Percentiles rank a stretch among this genome's conserved stretches.
phyloP scores from a whole-genome alignment of 768 basidiomycete genomes.

The Asterophora parasitica region DNA sequence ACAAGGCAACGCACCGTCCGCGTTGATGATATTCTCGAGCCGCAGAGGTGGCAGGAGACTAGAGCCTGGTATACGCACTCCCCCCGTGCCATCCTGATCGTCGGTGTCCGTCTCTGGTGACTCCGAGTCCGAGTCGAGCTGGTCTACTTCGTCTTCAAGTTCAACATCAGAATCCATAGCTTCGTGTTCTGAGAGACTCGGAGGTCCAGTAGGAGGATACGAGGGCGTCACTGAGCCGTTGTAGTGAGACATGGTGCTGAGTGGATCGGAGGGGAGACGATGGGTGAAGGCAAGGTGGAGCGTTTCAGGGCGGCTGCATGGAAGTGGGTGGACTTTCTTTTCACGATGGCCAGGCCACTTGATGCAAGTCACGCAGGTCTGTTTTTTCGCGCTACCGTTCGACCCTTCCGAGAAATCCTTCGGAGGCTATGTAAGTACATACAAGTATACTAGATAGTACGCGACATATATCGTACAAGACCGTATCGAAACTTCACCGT shows the following conservation, averaged over 20 bases:
- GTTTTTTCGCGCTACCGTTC: slow-evolving; percentile 3
- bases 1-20: slow-evolving; percentile 51
- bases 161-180: slow-evolving; percentile 44
- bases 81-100: slow-evolving; percentile 22
- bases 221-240: not conserved
- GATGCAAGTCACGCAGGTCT: slow-evolving; percentile 7
- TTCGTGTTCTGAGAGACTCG: slow-evolving; percentile 8
- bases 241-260: slow-evolving; percentile 5
- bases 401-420: not conserved
- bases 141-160: slow-evolving; percentile 60
- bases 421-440: not conserved
- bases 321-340: slow-evolving; percentile 7
- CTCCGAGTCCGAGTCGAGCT: slow-evolving; percentile 56
- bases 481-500: not conserved
- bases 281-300: no score
- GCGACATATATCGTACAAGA: not conserved
- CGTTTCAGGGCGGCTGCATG: slow-evolving; percentile 11
- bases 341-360: slow-evolving; percentile 3
- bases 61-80: slow-evolving; percentile 54
- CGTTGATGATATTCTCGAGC: slow-evolving; percentile 74
- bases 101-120: slow-evolving; percentile 32
- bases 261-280: not conserved
- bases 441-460: not conserved
- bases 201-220: slow-evolving; percentile 2
- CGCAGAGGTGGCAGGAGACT: slow-evolving; percentile 61